These are phyloP conservation scores for Coniella vitis DNA, from an alignment of 2,329 filamentous ascomycete genomes.

Conservation along the genomic window DNA sequence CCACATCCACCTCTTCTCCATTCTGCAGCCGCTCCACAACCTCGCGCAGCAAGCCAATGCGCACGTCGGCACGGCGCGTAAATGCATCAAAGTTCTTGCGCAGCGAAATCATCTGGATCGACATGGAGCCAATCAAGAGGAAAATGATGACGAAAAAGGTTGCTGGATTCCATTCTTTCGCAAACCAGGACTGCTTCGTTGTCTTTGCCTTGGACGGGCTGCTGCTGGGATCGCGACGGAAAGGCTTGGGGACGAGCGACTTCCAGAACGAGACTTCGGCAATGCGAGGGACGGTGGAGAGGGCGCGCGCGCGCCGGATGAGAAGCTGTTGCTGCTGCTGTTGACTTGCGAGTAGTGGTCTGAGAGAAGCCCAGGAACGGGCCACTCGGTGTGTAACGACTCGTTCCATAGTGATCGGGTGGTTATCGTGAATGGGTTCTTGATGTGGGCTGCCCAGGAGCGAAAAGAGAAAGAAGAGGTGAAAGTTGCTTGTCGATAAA, in stretches of 20 bases:
- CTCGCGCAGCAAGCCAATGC: slow-evolving; percentile 69
- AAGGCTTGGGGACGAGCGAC: slow-evolving; percentile 60
- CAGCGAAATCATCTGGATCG: slow-evolving; percentile 83
- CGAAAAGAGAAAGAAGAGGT: not conserved
- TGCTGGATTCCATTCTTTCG: slow-evolving; percentile 70
- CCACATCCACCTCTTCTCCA: slow-evolving; percentile 78
- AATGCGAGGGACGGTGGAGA: slow-evolving; percentile 22
- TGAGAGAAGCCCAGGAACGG: not conserved
- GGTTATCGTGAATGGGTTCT: not conserved
- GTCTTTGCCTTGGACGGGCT: slow-evolving; percentile 30
- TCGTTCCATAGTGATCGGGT: slow-evolving; percentile 9
- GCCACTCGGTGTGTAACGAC: slow-evolving; percentile 2
- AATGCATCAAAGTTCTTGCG: slow-evolving; percentile 69
- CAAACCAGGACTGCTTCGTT: slow-evolving; percentile 33
- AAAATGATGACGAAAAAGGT: slow-evolving; percentile 80
- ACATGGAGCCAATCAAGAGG: slow-evolving; percentile 86
- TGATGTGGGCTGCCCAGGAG: not conserved
- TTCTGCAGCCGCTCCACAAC: slow-evolving; percentile 63
- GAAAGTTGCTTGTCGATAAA: not conserved
- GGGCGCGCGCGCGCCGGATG: slow-evolving; percentile 3
- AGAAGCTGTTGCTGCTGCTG: not conserved
- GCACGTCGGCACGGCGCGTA: slow-evolving; percentile 68
- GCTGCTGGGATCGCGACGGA: slow-evolving; percentile 35
- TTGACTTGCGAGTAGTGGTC: not conserved
- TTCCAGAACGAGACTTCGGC: slow-evolving; percentile 55